Base-by-base conservation (phyloP, 2,329 filamentous ascomycete genomes). In the Fusarium poae region DNA sequence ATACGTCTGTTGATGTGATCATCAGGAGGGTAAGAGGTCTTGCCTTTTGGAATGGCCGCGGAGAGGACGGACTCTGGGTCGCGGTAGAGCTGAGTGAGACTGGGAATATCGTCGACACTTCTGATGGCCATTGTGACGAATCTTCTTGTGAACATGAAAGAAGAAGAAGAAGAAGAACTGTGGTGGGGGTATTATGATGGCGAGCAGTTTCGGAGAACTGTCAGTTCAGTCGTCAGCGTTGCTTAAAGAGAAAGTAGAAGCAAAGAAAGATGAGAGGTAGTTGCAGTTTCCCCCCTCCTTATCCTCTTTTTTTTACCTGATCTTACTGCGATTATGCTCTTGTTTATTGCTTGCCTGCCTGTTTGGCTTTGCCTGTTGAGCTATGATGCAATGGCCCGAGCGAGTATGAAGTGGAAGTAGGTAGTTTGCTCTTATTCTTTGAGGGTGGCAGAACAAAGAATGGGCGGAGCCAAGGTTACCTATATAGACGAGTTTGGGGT, bases 1-100 rank as follows among this genome's bases (percentile, higher is more conserved):
- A 97, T 85, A 67, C 87, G 89, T 76, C 88, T 80, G 81, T 97
- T 97, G 80, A 92, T 82, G 12, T 79, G 72, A 57, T 84, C 77
- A n/a, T 85, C 87, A 6, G 39, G 69, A 23, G 49, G 53, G 71
- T 39, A 70, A 68, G 35, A 21, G 8, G 53, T 57, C 5, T 42
- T 16, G 23, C 29, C 12, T 29, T 6, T 21, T 35, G 8, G 37
- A 45, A 13, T 30, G 20, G 48, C 42, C 11, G 53, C 32, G 34
- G 76, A 23, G 18, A 68, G 69, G 44, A 44, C 52, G 67, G 73
- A 63, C 29, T 45, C 23, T 16, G 61, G 30, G 11, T 68, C 51
- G 10, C 53, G 25, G 82, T 95, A 96, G 64, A 95, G 88, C 43
- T 86, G 79, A 37, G 84, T 82, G 65, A 93, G 80, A 34, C 86